These are phyloP conservation scores for Teratosphaeria gauchensis DNA, from an alignment of 2,329 filamentous ascomycete genomes.

Conservation along the genomic window DNA sequence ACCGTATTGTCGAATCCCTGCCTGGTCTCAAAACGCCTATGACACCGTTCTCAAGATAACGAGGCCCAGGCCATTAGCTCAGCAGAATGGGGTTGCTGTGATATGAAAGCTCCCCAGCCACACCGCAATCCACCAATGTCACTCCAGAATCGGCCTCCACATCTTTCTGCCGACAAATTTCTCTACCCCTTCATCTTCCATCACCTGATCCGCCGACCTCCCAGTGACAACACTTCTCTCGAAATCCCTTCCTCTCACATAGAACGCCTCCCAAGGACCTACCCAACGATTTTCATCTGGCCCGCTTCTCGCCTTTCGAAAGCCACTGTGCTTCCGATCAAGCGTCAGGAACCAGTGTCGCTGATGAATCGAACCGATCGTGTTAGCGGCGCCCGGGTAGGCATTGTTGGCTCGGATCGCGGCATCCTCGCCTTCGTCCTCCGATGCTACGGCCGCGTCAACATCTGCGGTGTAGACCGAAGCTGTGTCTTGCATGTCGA, in stretches of 20 bases:
- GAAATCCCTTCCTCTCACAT: constrained; percentile 49
- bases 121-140: background rate
- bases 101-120: too few relatives aligned
- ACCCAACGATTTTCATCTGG: constrained; percentile 20
- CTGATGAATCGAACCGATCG: constrained; percentile 58
- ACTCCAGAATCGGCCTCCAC: constrained; percentile 41
- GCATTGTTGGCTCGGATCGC: constrained; percentile 50
- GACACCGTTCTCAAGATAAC: too few relatives aligned
- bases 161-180: constrained; percentile 50
- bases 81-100: too few relatives aligned
- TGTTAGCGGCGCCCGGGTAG: constrained; percentile 56
- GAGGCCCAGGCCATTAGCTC: too few relatives aligned
- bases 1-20: too few relatives aligned
- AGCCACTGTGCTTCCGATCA: constrained; percentile 51
- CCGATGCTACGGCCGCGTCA: constrained; percentile 17
- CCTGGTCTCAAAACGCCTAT: too few relatives aligned
- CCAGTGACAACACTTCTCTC: constrained; percentile 62
- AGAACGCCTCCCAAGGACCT: constrained; percentile 47
- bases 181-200: constrained; percentile 51
- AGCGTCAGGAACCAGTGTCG: constrained; percentile 57
- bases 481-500: constrained; percentile 3
- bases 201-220: constrained; percentile 47
- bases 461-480: constrained; percentile 1
- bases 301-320: constrained; percentile 32
- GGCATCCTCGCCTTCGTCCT: constrained; percentile 14